Evolutionary conservation across 495 filamentous ascomycete genomes (phyloP).

Genomic region (Aspergillus funiculosus): DNA sequence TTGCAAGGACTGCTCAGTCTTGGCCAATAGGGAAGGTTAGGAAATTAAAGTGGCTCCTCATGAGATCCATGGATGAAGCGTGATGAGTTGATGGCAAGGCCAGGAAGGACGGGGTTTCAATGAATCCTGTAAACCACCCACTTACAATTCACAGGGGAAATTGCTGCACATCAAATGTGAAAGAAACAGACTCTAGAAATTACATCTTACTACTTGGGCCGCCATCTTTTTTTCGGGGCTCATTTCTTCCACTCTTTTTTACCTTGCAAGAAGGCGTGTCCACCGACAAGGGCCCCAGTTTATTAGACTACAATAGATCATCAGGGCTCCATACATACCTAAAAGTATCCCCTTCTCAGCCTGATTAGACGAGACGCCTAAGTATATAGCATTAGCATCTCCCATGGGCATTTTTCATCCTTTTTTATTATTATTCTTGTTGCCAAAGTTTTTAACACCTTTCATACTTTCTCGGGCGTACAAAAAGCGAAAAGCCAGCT

Average conservation of each 20-base stretch:
- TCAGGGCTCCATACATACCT: conserved; percentile 13
- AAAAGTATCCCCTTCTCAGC: conserved; percentile 19
- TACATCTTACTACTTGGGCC: conserved; percentile 13
- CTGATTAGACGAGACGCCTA: neutral
- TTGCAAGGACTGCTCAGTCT: neutral
- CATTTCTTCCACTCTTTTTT: conserved; percentile 8
- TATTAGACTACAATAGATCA: conserved; percentile 9
- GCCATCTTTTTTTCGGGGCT: conserved; percentile 13
- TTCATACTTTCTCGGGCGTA: no score
- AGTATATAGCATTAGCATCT: conserved; percentile 21
- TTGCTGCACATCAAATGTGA: neutral
- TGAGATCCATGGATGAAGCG: neutral
- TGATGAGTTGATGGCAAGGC: conserved; percentile 4
- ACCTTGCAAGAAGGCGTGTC: conserved; percentile 11
- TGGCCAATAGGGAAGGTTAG: neutral
- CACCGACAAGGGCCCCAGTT: conserved; percentile 17
- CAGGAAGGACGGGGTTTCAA: neutral
- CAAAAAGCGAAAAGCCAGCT: neutral
- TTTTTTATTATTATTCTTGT: neutral
- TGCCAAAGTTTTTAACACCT: no score
- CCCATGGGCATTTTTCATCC: conserved; percentile 7
- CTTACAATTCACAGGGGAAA: neutral
- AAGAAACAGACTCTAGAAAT: neutral
- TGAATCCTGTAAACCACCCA: neutral
- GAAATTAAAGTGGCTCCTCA: no score